Percentiles rank a stretch among this genome's conserved stretches.
These are phyloP conservation scores for Vigna trinervia DNA, from an alignment of 306 rosid genomes.

Conservation along the genomic window DNA sequence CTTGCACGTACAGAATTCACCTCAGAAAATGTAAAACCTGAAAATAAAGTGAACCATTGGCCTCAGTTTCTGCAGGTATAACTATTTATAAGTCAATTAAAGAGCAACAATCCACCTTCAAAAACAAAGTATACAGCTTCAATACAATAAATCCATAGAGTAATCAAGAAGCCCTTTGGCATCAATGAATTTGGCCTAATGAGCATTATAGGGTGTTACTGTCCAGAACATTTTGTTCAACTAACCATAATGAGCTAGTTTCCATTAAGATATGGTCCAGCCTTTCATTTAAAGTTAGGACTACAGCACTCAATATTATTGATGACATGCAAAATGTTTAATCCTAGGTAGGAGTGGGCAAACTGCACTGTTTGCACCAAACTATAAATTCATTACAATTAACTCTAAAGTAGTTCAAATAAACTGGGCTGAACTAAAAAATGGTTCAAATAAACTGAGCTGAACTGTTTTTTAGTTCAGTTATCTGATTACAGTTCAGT, in stretches of 20 bases:
- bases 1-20: conserved; percentile 71
- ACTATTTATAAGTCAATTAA: conserved; percentile 4
- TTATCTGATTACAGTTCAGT: too few species aligned
- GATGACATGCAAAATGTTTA: neutral
- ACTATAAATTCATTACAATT: too few species aligned
- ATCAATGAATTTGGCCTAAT: neutral
- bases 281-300: neutral
- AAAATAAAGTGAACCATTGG: conserved; percentile 46
- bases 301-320: conserved; percentile 14
- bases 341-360: neutral
- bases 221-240: neutral
- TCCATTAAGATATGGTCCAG: neutral
- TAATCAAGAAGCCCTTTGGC: conserved; percentile 1
- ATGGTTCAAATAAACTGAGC: too few species aligned
- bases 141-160: conserved; percentile 14
- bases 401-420: too few species aligned
- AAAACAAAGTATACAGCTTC: neutral
- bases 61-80: conserved; percentile 37
- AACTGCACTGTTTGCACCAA: too few species aligned
- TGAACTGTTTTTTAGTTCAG: too few species aligned
- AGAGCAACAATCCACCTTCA: neutral
- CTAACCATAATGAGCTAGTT: neutral
- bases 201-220: neutral
- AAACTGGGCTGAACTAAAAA: too few species aligned
- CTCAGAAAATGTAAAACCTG: conserved; percentile 86